Percentiles rank a stretch among this genome's conserved stretches.
Evolutionary conservation across 228 moss, liverwort and hornwort genomes (phyloP).

Genomic region (Sphagnum fallax): DNA sequence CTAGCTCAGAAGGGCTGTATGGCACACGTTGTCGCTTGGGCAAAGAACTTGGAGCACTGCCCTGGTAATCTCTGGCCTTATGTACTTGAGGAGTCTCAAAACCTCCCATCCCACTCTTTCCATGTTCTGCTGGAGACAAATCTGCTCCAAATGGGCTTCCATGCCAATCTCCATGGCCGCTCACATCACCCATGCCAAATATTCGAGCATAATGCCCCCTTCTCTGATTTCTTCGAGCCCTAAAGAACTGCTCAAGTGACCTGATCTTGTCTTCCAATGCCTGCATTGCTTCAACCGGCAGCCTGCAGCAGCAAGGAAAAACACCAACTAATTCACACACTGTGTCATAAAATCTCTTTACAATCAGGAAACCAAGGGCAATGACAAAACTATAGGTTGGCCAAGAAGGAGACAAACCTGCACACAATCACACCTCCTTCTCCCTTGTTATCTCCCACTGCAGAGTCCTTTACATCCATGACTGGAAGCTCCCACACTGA

Average conservation of each 20-base stretch:
- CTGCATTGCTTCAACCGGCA: slow-evolving; percentile 91
- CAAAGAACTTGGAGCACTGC: slow-evolving; percentile 31
- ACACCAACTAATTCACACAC: no score
- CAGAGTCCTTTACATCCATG: slow-evolving; percentile 67
- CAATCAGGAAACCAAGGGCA: no score
- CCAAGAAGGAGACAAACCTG: slow-evolving; percentile 20
- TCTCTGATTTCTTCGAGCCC: slow-evolving; percentile 84
- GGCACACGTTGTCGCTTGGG: slow-evolving; percentile 86
- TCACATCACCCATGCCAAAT: slow-evolving; percentile 67
- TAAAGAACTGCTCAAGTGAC: slow-evolving; percentile 90
- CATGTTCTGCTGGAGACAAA: slow-evolving; percentile 62
- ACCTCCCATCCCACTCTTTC: slow-evolving; percentile 51
- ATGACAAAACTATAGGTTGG: no score
- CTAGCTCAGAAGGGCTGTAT: slow-evolving; percentile 73
- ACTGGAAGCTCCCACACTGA: slow-evolving; percentile 96
- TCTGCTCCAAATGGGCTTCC: slow-evolving; percentile 58
- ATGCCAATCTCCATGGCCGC: slow-evolving; percentile 71
- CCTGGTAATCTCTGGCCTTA: slow-evolving; percentile 33
- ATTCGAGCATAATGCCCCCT: slow-evolving; percentile 90
- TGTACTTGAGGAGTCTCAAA: slow-evolving; percentile 76
- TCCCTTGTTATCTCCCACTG: slow-evolving; percentile 47
- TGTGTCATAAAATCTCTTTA: no score
- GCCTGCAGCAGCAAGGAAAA: slow-evolving; percentile 22
- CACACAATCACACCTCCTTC: slow-evolving; percentile 79
- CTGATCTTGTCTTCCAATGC: slow-evolving; percentile 87